phyloP scores from a whole-genome alignment of 371 early-diverging fungal species.

The Mucor irregularis region DNA sequence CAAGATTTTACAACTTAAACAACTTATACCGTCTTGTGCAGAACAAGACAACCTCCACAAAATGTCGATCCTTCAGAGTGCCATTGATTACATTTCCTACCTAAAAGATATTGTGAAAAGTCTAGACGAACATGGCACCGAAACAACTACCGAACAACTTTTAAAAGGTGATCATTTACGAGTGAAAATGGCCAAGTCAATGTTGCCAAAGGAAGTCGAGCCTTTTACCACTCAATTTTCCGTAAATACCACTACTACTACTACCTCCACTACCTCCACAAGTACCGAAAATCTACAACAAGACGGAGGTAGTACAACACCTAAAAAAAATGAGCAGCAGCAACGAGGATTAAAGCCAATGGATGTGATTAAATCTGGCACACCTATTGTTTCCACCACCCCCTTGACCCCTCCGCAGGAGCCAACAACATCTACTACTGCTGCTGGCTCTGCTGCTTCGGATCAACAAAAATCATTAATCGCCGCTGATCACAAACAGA shows the following conservation, averaged over 20 bases:
- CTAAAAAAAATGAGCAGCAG: not conserved
- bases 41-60: conserved; percentile 74
- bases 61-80: conserved; percentile 69
- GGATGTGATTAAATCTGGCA: conserved; percentile 28
- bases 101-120: conserved; percentile 49
- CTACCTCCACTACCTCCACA: not conserved
- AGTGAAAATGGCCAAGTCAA: conserved; percentile 28
- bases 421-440: not conserved
- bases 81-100: conserved; percentile 74
- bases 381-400: conserved; percentile 9
- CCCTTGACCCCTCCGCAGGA: conserved; percentile 26
- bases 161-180: conserved; percentile 21
- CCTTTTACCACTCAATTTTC: conserved; percentile 48
- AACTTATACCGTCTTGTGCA: conserved; percentile 53
- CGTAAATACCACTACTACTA: not conserved
- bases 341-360: conserved; percentile 30
- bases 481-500: too few relatives aligned
- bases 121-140: conserved; percentile 29
- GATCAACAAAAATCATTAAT: not conserved
- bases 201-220: conserved; percentile 48
- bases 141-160: not conserved
- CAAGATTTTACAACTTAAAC: conserved; percentile 48
- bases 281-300: conserved; percentile 1
- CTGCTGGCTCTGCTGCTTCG: not conserved
- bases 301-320: not conserved